Percentiles rank a stretch among this genome's conserved stretches.
phyloP scores from a whole-genome alignment of 345 rosid species.

The Erucastrum elatum region DNA sequence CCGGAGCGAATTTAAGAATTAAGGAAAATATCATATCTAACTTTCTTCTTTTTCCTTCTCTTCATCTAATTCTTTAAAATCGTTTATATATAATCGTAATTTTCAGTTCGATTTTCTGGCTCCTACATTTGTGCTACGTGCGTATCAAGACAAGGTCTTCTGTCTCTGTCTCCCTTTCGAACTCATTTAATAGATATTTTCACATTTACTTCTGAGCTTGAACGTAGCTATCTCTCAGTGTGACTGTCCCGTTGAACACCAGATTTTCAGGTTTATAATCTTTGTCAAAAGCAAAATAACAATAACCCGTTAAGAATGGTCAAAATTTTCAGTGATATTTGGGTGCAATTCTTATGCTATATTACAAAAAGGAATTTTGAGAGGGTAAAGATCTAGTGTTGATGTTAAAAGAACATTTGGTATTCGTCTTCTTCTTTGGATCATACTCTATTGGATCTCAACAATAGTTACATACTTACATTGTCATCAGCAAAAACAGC shows the following conservation, averaged over 20 bases:
- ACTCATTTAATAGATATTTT: not conserved
- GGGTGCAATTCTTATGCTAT: not conserved
- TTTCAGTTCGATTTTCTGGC: no score
- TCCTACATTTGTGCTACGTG: not conserved
- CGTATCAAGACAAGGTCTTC: not conserved
- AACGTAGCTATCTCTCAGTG: conserved; percentile 45
- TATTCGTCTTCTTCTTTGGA: not conserved
- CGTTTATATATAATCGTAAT: no score
- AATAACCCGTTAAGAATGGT: not conserved
- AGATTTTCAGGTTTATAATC: conserved; percentile 13
- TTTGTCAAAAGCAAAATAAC: not conserved
- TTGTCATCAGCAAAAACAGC: conserved; percentile 42
- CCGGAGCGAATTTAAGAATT: no score
- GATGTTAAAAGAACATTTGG: not conserved
- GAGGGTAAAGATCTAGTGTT: not conserved
- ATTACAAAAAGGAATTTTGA: not conserved
- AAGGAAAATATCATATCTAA: no score
- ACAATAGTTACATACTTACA: conserved; percentile 31
- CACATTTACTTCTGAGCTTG: conserved; percentile 41
- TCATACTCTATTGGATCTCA: not conserved
- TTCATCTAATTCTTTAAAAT: no score
- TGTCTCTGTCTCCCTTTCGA: not conserved
- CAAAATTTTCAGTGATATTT: not conserved
- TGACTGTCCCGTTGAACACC: conserved; percentile 68
- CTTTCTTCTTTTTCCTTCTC: no score